Base-by-base conservation (phyloP, 2,329 filamentous ascomycete species). In the Teratosphaeria destructans region DNA sequence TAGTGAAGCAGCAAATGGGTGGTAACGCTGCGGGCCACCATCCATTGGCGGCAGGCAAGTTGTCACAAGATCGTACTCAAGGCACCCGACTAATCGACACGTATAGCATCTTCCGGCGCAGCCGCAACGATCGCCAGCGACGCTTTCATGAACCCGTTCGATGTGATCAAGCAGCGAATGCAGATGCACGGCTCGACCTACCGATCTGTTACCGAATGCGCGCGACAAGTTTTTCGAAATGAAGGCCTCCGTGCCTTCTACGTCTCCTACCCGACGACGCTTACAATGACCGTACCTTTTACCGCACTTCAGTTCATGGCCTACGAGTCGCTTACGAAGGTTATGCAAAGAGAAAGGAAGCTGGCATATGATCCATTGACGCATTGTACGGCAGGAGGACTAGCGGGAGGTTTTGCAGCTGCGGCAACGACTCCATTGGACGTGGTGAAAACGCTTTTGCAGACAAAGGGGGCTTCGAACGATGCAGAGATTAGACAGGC, bases 91-190 rank as follows among this genome's bases (percentile, higher is more conserved):
- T 81, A 67, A 79, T 70, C 52, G 29, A 58, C 12, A 5, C 29
- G 55, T 60, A 60, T 72, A 96, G 94, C 90, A 63, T 87, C 90
- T 63, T 96, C 91, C 72, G 94, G 94, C 76, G 93, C 94, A 62
- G 89, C 89, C 68, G 94, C 94, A 65, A 97, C 94, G 7, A 96
- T 97, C 73, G 90, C 93, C 39, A 96, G 92, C 74, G 94, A 99
- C 79, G 94, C 94, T 58, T 85, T 99, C 66, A 99, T 99, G 94
- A 99, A 97, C 72, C 94, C 94, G 26, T 99, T 99, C 73, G 94
- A 99, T 78, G 94, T 99, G 63, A 96, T 99, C 79, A 99, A 99
- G 78, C 94, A 99, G 76, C 89, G 94, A 69, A 99, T 99, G 94
- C 94, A 99, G 76, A 89, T 99, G 61, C 90, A 96, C 73, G 89